phyloP scores from a whole-genome alignment of 139 green algal genomes.

The Penium margaritaceum region DNA sequence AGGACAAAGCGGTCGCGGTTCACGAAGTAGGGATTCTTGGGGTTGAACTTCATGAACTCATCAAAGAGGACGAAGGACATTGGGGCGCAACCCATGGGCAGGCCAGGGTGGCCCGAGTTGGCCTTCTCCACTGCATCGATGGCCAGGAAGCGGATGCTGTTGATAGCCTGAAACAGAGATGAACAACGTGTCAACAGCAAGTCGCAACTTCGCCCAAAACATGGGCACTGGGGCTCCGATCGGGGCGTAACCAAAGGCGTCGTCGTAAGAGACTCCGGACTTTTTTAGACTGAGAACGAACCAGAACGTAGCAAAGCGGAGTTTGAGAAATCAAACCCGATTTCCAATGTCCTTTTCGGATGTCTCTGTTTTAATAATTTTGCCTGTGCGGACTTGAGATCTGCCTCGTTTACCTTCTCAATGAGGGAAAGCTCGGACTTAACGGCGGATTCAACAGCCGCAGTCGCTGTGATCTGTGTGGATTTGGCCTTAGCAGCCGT shows the following conservation, averaged over 20 bases:
- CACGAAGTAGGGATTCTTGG: slow-evolving; percentile 83
- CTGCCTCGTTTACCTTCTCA: slow-evolving; percentile 30
- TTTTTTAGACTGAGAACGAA: not conserved
- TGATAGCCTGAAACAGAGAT: slow-evolving; percentile 47
- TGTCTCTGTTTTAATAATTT: not conserved
- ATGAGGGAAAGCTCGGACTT: not conserved
- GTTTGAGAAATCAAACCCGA: no score
- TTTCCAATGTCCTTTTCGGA: no score
- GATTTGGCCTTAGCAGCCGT: not conserved
- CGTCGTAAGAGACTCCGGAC: not conserved
- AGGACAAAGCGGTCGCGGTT: slow-evolving; percentile 98
- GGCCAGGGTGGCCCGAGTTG: slow-evolving; percentile 89
- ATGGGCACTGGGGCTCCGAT: no score
- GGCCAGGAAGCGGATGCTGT: slow-evolving; percentile 70
- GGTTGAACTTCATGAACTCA: slow-evolving; percentile 90
- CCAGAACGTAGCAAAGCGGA: not conserved
- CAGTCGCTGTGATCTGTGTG: slow-evolving; percentile 25
- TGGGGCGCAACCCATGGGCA: slow-evolving; percentile 92
- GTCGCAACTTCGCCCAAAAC: no score
- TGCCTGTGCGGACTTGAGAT: not conserved
- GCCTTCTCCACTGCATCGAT: slow-evolving; percentile 62
- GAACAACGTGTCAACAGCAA: not conserved
- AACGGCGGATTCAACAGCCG: slow-evolving; percentile 10
- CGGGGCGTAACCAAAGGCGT: no score
- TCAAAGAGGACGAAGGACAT: slow-evolving; percentile 94